These are phyloP conservation scores for Fomitopsis betulina DNA, from an alignment of 1,284 basidiomycete genomes.

Conservation along the genomic window DNA sequence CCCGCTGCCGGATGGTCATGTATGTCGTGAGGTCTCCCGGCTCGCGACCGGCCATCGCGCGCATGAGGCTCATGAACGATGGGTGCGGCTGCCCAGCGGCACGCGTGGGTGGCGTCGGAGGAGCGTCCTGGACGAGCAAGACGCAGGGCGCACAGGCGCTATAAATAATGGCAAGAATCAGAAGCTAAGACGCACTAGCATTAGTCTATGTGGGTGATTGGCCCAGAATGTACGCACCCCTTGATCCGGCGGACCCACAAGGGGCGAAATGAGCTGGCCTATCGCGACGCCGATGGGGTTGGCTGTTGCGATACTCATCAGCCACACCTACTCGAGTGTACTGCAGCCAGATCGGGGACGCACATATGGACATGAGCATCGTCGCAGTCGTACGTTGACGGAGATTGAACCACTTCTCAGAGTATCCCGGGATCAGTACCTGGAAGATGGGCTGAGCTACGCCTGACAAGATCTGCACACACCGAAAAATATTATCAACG, in stretches of 20 bases:
- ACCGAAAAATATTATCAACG: too few species aligned
- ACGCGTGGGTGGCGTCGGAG: conserved; percentile 73
- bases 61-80: conserved; percentile 48
- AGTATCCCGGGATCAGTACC: conserved; percentile 63
- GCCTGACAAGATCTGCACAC: conserved; percentile 44
- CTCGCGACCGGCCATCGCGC: conserved; percentile 48
- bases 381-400: conserved; percentile 71
- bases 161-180: conserved; percentile 63
- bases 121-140: conserved; percentile 51
- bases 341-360: conserved; percentile 4
- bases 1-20: conserved; percentile 60
- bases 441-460: conserved; percentile 65
- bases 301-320: background rate
- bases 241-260: conserved; percentile 44
- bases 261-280: conserved; percentile 64
- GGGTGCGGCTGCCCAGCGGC: conserved; percentile 55
- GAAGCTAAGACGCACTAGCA: conserved; percentile 39
- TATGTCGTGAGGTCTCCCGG: conserved; percentile 34
- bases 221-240: conserved; percentile 32
- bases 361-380: conserved; percentile 70
- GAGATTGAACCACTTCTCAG: conserved; percentile 74
- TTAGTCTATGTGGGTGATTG: background rate
- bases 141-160: conserved; percentile 51
- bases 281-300: conserved; percentile 41
- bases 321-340: background rate